phyloP scores from a whole-genome alignment of 345 rosid genomes.

The Eucalyptus pumila region DNA sequence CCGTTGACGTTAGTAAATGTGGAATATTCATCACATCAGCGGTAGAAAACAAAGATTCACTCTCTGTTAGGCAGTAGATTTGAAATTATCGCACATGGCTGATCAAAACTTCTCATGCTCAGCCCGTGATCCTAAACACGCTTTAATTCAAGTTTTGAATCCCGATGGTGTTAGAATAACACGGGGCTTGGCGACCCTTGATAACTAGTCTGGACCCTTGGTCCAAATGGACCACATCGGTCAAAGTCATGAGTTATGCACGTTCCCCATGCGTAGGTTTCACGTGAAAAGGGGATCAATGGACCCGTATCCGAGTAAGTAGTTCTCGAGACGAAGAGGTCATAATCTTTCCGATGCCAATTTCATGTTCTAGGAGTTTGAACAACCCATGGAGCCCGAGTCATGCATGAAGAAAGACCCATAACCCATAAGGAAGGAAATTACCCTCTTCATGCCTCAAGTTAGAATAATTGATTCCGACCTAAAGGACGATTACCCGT shows the following conservation, averaged over 20 bases:
- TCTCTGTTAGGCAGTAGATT: not conserved
- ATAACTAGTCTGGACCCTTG: not conserved
- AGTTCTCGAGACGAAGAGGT: not conserved
- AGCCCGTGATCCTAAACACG: not conserved
- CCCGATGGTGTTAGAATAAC: not conserved
- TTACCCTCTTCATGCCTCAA: not conserved
- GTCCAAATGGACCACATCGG: not conserved
- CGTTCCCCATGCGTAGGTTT: not conserved
- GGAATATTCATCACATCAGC: not conserved
- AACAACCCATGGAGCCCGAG: not conserved
- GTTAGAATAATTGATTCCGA: not conserved
- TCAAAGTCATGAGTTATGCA: not conserved
- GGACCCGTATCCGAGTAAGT: not conserved
- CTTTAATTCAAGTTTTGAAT: not conserved
- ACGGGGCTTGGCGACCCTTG: not conserved
- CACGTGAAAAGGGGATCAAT: not conserved
- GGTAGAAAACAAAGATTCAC: not conserved
- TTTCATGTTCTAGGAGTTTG: not conserved
- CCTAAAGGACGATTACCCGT: not conserved
- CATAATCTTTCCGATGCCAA: not conserved
- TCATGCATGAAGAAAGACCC: not conserved
- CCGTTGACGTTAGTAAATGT: not conserved
- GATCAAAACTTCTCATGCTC: not conserved
- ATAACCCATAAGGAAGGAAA: not conserved
- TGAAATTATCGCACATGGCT: not conserved